Evolutionary conservation across 129 eudicot genomes (phyloP).

Genomic region (Tanacetum coccineum): DNA sequence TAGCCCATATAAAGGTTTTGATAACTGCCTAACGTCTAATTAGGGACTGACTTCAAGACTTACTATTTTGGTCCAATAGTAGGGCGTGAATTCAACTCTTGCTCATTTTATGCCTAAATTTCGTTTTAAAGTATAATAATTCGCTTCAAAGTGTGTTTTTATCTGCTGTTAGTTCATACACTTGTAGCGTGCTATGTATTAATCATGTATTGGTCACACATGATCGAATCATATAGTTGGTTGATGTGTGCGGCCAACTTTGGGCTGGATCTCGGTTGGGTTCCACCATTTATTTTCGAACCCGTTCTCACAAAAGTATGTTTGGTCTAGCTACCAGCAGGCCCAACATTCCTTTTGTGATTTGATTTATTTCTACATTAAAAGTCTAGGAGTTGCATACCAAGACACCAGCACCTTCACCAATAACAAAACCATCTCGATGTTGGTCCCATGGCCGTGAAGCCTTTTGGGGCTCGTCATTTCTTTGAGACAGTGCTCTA

Average conservation of each 20-base stretch:
- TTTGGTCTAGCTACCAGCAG: no score
- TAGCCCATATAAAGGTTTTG: not conserved
- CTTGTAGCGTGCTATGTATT: no score
- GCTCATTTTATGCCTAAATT: not conserved
- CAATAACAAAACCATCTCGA: conserved; percentile 72
- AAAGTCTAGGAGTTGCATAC: conserved; percentile 32
- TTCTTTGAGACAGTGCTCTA: conserved; percentile 51
- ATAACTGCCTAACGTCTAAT: not conserved
- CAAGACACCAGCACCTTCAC: conserved; percentile 36
- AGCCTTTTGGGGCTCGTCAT: conserved; percentile 39
- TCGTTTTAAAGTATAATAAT: not conserved
- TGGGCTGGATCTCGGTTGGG: no score
- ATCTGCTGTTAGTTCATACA: not conserved
- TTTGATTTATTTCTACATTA: not conserved
- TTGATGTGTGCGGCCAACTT: no score
- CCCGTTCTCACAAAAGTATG: no score
- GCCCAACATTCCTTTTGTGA: no score
- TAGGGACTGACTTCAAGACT: not conserved
- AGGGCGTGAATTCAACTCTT: not conserved
- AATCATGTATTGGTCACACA: no score
- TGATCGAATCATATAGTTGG: no score
- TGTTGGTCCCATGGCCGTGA: conserved; percentile 80
- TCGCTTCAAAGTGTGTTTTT: not conserved
- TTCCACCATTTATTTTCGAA: no score
- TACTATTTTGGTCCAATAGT: not conserved